A percentile compares a stretch with the other conserved stretches of the same genome.
Conservation (phyloP, 192 early-diverging fungal genomes). For the Coemansia sp. region DNA sequence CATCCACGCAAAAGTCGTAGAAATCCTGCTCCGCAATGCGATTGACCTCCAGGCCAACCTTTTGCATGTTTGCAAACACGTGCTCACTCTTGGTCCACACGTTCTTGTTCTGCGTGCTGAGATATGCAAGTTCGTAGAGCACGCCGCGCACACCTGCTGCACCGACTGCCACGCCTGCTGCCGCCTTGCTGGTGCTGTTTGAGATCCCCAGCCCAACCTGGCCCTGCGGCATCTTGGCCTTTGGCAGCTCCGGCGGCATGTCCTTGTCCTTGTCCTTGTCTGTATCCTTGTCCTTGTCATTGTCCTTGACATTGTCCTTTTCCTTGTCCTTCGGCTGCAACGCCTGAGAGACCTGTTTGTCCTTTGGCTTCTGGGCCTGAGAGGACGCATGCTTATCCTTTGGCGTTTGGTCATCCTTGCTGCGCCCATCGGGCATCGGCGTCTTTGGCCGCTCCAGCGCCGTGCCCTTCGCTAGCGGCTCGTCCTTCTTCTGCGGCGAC, state of each 20-base stretch:
- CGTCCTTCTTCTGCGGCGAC: conserved; percentile 15
- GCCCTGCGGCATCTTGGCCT: conserved; percentile 28
- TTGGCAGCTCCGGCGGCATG: conserved; percentile 16
- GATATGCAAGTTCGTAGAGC: conserved; percentile 47
- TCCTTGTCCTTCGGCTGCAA: neutral
- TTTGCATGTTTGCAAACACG: conserved; percentile 43
- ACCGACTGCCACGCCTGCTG: conserved; percentile 3
- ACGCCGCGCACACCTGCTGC: conserved; percentile 32
- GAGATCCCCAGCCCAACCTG: conserved; percentile 19
- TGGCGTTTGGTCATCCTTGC: neutral
- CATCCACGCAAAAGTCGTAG: conserved; percentile 56
- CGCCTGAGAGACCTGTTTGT: too few species aligned
- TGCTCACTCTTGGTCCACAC: conserved; percentile 50
- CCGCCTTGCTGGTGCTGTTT: neutral
- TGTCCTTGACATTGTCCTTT: neutral
- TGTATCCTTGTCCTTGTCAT: neutral
- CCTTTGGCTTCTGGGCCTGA: neutral
- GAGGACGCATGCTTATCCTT: neutral
- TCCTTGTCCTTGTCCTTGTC: neutral
- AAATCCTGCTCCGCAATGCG: conserved; percentile 56
- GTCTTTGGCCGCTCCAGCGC: conserved; percentile 4
- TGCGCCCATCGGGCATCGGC: conserved; percentile 11
- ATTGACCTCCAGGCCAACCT: conserved; percentile 48
- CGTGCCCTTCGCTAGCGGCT: neutral
- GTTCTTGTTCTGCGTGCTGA: conserved; percentile 52